phyloP scores from a whole-genome alignment of 306 rosid genomes.

The Lathyrus sativus region DNA sequence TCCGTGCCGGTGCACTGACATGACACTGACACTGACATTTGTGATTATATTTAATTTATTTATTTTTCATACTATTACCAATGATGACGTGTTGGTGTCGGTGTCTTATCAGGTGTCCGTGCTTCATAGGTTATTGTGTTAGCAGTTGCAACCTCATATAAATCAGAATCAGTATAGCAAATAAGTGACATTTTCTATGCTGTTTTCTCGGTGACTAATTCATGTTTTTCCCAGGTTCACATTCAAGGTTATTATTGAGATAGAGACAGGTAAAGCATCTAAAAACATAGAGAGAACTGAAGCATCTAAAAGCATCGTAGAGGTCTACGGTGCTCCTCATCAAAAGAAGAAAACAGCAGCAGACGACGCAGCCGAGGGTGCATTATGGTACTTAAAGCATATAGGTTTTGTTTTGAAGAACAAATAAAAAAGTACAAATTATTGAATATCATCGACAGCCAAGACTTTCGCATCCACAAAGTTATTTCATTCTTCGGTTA shows the following conservation, averaged over 20 bases:
- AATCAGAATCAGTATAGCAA: neutral
- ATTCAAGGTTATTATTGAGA: slow-evolving; percentile 58
- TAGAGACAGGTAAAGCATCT: slow-evolving; percentile 33
- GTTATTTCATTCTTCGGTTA: slow-evolving; percentile 57
- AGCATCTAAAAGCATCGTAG: slow-evolving; percentile 39
- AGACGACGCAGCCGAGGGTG: slow-evolving; percentile 70
- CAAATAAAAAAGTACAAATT: slow-evolving; percentile 18
- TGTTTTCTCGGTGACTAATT: slow-evolving; percentile 10
- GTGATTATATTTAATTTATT: no score
- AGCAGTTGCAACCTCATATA: neutral
- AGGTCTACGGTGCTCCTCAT: slow-evolving; percentile 61
- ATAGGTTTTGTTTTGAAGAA: slow-evolving; percentile 37
- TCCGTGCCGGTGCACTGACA: no score
- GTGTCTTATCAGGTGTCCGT: no score
- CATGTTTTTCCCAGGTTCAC: slow-evolving; percentile 53
- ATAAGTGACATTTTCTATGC: neutral
- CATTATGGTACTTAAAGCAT: slow-evolving; percentile 59
- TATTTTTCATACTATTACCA: no score
- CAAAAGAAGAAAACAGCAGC: slow-evolving; percentile 61
- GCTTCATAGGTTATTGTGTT: neutral
- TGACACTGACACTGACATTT: no score
- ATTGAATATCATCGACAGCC: slow-evolving; percentile 36
- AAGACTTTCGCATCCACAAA: slow-evolving; percentile 16
- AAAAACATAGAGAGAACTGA: slow-evolving; percentile 32
- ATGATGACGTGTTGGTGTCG: no score